These are phyloP conservation scores for Candida sakaeoensis DNA, from an alignment of 805 yeast genomes.

Conservation along the genomic window DNA sequence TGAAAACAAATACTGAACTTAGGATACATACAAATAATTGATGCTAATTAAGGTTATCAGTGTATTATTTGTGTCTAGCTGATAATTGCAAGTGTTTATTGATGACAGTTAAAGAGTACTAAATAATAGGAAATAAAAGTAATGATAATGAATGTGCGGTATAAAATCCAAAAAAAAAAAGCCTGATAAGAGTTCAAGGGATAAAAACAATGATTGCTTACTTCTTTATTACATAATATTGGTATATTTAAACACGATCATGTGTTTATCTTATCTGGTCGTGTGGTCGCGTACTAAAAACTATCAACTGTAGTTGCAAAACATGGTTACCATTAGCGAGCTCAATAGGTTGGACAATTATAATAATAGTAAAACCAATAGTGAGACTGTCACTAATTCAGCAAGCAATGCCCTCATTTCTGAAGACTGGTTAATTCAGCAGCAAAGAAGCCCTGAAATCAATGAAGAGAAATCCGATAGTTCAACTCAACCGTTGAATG, in stretches of 20 bases:
- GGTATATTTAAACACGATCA: background rate
- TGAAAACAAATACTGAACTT: too few relatives aligned
- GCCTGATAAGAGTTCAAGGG: background rate
- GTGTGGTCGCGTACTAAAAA: background rate
- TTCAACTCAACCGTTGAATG: slow-evolving; percentile 1
- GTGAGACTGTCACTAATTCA: background rate
- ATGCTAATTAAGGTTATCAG: too few relatives aligned
- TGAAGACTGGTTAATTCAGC: slow-evolving; percentile 4
- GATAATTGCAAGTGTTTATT: too few relatives aligned
- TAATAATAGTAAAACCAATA: slow-evolving; percentile 1
- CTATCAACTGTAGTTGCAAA: too few relatives aligned
- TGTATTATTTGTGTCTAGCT: too few relatives aligned
- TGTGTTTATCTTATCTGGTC: background rate
- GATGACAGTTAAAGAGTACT: too few relatives aligned
- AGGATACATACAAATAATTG: too few relatives aligned
- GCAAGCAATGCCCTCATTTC: background rate
- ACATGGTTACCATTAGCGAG: slow-evolving; percentile 9
- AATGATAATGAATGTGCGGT: background rate
- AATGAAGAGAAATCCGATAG: background rate
- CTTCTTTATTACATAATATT: background rate
- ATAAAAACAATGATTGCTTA: background rate
- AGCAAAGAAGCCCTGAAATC: background rate
- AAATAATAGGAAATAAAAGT: too few relatives aligned
- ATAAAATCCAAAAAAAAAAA: background rate
- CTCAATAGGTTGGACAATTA: slow-evolving; percentile 4